Evolutionary conservation across 208 protist species (phyloP).

Genomic region (Crithidia thermophila): DNA sequence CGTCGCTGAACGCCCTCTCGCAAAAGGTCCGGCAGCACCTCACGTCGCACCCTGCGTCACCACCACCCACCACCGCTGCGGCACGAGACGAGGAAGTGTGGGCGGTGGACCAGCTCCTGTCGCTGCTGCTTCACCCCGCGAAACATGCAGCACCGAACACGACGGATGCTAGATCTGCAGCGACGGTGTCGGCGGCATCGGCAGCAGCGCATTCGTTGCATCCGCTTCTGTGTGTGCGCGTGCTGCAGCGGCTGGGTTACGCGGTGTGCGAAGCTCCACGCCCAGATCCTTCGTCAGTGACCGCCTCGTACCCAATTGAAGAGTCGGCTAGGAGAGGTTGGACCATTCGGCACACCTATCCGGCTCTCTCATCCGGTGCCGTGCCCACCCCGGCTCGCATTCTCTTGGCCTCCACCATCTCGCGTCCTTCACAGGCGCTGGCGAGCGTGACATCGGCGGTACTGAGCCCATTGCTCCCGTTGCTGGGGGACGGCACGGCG

Average conservation of each 20-base stretch:
- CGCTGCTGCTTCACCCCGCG: constrained; percentile 3
- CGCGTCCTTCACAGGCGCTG: constrained; percentile 4
- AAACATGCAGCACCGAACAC: constrained; percentile 2
- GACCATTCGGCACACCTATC: constrained; percentile 32
- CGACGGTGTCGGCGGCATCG: background rate
- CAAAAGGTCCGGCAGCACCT: constrained; percentile 15
- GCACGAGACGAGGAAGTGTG: background rate
- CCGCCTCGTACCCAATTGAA: background rate
- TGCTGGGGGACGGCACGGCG: constrained; percentile 24
- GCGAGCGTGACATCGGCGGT: constrained; percentile 8
- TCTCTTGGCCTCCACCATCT: too few relatives aligned
- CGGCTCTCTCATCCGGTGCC: constrained; percentile 24
- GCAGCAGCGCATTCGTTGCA: constrained; percentile 31
- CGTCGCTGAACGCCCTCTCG: constrained; percentile 17
- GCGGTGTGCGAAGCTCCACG: constrained; percentile 33
- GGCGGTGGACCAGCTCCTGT: constrained; percentile 18
- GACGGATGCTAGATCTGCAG: background rate
- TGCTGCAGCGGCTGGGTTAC: constrained; percentile 53
- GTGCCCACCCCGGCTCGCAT: background rate
- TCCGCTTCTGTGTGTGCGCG: constrained; percentile 58
- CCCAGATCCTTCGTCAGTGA: background rate
- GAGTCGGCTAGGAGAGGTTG: constrained; percentile 25
- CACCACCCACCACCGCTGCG: background rate
- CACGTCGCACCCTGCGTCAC: constrained; percentile 1
- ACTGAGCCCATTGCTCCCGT: constrained; percentile 21